phyloP scores from a whole-genome alignment of 164 flowering plant genomes.

The Vitis cinerea region DNA sequence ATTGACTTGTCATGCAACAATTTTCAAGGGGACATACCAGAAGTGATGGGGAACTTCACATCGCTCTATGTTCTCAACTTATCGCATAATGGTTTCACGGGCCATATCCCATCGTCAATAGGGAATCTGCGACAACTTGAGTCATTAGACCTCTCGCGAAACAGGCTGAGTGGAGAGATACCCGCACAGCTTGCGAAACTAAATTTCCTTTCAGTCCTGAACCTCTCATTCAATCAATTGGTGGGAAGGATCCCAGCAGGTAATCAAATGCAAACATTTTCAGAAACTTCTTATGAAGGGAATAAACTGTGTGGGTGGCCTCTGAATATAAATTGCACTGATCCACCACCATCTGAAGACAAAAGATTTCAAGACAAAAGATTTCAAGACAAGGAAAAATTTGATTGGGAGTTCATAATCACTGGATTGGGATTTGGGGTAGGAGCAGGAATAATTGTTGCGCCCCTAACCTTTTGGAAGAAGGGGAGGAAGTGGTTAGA shows the following conservation, averaged over 20 bases:
- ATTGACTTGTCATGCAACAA: constrained; percentile 55
- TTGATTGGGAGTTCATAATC: constrained; percentile 44
- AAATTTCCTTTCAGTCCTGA: constrained; percentile 37
- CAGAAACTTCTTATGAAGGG: constrained; percentile 8
- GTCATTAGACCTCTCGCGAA: constrained; percentile 43
- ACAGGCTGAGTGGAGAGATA: constrained; percentile 38
- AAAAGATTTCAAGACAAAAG: neutral
- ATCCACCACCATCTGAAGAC: neutral
- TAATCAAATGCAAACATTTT: too few species aligned
- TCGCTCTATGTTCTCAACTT: constrained; percentile 49
- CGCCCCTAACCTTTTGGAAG: constrained; percentile 36
- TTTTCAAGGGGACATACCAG: constrained; percentile 55
- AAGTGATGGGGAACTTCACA: constrained; percentile 30
- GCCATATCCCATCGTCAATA: constrained; percentile 39
- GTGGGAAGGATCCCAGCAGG: constrained; percentile 33
- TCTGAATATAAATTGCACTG: constrained; percentile 4
- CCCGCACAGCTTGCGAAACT: constrained; percentile 32
- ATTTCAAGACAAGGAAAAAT: neutral
- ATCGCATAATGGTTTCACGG: constrained; percentile 42
- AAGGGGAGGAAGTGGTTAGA: constrained; percentile 40
- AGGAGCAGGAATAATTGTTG: constrained; percentile 40
- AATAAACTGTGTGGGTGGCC: constrained; percentile 51
- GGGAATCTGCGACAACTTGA: constrained; percentile 39
- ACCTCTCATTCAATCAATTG: constrained; percentile 42
- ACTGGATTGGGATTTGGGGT: constrained; percentile 50